phyloP scores from a whole-genome alignment of 2,329 filamentous ascomycete species.

The Alternaria metachromatica region DNA sequence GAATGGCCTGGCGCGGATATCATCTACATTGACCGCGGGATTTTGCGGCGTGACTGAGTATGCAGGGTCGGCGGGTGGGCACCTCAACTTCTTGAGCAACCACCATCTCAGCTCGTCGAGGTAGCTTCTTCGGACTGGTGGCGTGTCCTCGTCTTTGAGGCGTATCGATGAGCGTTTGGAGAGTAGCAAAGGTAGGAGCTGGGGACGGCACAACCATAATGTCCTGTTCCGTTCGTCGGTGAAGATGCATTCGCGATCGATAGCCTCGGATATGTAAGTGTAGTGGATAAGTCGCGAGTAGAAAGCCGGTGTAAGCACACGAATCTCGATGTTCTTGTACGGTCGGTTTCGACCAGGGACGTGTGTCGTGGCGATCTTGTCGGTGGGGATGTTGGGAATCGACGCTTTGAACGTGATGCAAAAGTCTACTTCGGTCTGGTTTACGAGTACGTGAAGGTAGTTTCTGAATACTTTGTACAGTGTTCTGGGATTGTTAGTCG shows the following conservation, averaged over 20 bases:
- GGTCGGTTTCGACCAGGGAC: conserved; percentile 3
- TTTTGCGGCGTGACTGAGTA: conserved; percentile 40
- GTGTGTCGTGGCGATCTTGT: conserved; percentile 32
- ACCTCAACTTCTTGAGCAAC: conserved; percentile 48
- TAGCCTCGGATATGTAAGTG: conserved; percentile 65
- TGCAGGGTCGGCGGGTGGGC: conserved; percentile 47
- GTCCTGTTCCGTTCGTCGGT: conserved; percentile 64
- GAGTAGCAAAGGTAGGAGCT: conserved; percentile 53
- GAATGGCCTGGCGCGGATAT: conserved; percentile 47
- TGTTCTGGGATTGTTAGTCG: conserved; percentile 23
- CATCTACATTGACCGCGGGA: conserved; percentile 29
- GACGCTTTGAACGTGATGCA: conserved; percentile 62
- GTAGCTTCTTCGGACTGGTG: conserved; percentile 8
- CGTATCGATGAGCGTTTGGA: conserved; percentile 32
- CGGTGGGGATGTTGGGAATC: conserved; percentile 46
- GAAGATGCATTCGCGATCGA: conserved; percentile 64
- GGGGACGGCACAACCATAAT: conserved; percentile 62
- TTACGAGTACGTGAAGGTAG: conserved; percentile 57
- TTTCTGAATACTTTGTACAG: conserved; percentile 50
- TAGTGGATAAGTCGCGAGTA: conserved; percentile 72
- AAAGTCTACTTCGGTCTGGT: conserved; percentile 54
- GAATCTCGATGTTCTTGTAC: conserved; percentile 59
- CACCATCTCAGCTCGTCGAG: conserved; percentile 46
- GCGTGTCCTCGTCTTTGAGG: conserved; percentile 37
- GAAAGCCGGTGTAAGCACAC: conserved; percentile 69